Evolutionary conservation across 768 basidiomycete genomes (phyloP), one percentile per base, ranked within the genome.

Genomic region (Pleurotus sapidus): DNA sequence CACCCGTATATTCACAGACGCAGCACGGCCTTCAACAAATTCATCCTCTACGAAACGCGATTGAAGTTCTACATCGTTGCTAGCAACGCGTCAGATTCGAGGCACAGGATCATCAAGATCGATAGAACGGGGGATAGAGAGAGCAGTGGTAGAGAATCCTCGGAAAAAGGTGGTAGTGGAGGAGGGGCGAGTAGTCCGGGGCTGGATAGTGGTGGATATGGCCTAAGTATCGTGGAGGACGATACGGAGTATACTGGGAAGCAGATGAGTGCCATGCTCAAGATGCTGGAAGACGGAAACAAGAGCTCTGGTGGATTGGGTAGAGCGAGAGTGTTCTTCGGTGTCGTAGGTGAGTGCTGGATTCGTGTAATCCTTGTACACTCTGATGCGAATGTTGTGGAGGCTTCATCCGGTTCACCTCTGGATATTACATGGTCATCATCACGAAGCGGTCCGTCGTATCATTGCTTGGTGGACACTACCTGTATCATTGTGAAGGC

Each of bases 281-380:
- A 90, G 73, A 97, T 96, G 93, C 79, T 98, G 7, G 93, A 95
- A 59, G 94, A 97, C 64, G 96, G 95, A 20, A 99, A 97, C 71
- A 89, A 87, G 70, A 81, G 80, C 1, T 88, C 87, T 3, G 96
- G 95, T 4, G 94, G 95, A 6, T 72, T 99, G 59, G 92, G 88
- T 14, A 94, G 79, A 71, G 86, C 82, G 5, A 86, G 78, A 62
- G 79, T 83, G 48, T 91, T 91, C 70, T 96, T 91, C 74, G 91
- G 91, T 1, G 81, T 95, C 60, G 91, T 87, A 17, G 91, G 91
- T 88, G 59, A 49, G 80, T 59, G 5, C 42, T 15, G 6, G 15
- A 24, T 14, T 37, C 38, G 7, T 11, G 30, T 9, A 34, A 34
- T 18, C 30, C 5, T n/a, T 6, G n/a, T 60, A 18, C 18, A 27